These are phyloP conservation scores for Pterocarpus macrocarpus DNA, from an alignment of 306 rosid species.

Conservation along the genomic window DNA sequence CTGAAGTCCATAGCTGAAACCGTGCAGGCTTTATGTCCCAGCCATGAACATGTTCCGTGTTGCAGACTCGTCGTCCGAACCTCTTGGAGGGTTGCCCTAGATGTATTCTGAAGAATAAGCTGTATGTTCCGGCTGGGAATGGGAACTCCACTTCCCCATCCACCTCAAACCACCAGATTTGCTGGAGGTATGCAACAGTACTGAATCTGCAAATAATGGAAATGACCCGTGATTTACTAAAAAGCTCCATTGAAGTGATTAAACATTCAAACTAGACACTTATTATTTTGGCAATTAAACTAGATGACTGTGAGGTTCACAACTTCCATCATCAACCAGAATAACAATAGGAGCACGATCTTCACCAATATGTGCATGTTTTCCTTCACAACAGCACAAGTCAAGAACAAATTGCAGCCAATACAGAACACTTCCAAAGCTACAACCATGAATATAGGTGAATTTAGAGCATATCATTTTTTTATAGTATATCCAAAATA, in stretches of 20 bases:
- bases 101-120: constrained; percentile 80
- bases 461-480: constrained; percentile 5
- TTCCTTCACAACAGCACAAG: constrained; percentile 21
- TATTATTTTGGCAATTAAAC: background rate
- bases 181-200: constrained; percentile 87
- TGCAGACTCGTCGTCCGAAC: constrained; percentile 80
- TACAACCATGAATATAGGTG: constrained; percentile 3
- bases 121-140: constrained; percentile 83
- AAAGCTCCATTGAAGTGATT: constrained; percentile 13
- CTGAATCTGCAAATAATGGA: constrained; percentile 61
- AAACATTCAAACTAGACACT: constrained; percentile 10
- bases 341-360: constrained; percentile 1
- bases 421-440: constrained; percentile 24
- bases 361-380: constrained; percentile 1
- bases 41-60: constrained; percentile 84
- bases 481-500: constrained; percentile 2
- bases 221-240: constrained; percentile 32
- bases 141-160: constrained; percentile 96
- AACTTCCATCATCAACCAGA: constrained; percentile 34
- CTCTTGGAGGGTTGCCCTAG: constrained; percentile 75
- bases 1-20: constrained; percentile 91
- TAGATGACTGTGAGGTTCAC: background rate
- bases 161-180: constrained; percentile 99
- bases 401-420: constrained; percentile 12
- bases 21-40: constrained; percentile 90